A percentile compares a stretch with the other conserved stretches of the same genome.
Evolutionary conservation across 352 stramenopile species (phyloP).

Genomic region (Pythium phragmitis): DNA sequence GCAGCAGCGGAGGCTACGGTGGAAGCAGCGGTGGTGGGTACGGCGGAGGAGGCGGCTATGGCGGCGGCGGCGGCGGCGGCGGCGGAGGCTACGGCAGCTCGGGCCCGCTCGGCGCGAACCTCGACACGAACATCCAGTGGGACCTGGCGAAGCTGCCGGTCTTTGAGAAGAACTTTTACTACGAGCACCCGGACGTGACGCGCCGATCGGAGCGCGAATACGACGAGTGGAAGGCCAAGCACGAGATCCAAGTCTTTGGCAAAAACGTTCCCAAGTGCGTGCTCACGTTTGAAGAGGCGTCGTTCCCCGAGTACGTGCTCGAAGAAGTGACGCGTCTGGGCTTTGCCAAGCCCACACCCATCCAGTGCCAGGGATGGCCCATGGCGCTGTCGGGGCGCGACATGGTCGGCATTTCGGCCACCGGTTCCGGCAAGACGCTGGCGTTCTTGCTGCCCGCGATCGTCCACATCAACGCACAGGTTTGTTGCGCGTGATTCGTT

Average conservation of each 20-base stretch:
- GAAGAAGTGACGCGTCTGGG: constrained; percentile 96
- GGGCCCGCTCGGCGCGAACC: constrained; percentile 83
- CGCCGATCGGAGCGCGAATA: constrained; percentile 90
- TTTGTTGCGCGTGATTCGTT: constrained; percentile 60
- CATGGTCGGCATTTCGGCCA: constrained; percentile 98
- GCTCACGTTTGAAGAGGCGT: constrained; percentile 93
- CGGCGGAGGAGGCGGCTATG: constrained; percentile 24
- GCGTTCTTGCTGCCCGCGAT: constrained; percentile 94
- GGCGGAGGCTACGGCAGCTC: constrained; percentile 39
- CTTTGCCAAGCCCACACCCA: constrained; percentile 94
- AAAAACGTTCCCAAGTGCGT: constrained; percentile 97
- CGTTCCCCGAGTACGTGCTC: constrained; percentile 96
- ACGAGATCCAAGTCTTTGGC: constrained; percentile 95
- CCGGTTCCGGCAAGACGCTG: constrained; percentile 93
- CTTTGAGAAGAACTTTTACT: constrained; percentile 99
- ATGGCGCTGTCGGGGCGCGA: constrained; percentile 98
- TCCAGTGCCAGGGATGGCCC: constrained; percentile 96
- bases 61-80: constrained; percentile 36
- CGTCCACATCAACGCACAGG: constrained; percentile 99
- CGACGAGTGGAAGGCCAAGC: constrained; percentile 89
- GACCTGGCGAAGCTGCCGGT: constrained; percentile 91
- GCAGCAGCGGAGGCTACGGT: constrained; percentile 31
- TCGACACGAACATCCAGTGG: constrained; percentile 95
- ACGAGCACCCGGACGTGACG: constrained; percentile 97
- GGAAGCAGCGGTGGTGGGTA: constrained; percentile 32